Evolutionary conservation across 2,329 filamentous ascomycete species (phyloP).

Genomic region (Cladosporium austrohemisphaericum): DNA sequence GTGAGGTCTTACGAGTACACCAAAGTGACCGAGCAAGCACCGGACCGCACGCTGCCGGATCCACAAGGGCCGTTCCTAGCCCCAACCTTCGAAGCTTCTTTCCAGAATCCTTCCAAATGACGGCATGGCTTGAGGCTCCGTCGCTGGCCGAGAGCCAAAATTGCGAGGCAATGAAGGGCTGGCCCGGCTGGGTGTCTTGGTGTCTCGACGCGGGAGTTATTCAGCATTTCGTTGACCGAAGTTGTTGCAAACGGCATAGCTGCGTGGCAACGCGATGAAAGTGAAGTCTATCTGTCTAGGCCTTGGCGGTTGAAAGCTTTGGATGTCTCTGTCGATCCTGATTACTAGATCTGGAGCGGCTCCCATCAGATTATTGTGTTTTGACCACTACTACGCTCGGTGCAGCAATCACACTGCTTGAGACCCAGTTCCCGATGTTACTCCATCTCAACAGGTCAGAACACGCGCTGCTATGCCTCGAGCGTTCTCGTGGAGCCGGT

Average conservation of each 20-base stretch:
- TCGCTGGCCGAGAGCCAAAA: not conserved
- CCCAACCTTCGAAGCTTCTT: not conserved
- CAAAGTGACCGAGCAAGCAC: constrained; percentile 11
- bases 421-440: constrained; percentile 13
- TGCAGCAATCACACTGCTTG: not conserved
- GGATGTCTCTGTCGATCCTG: no score
- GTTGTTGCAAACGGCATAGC: constrained; percentile 4
- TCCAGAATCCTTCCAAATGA: constrained; percentile 13
- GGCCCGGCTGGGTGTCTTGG: not conserved
- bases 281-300: not conserved
- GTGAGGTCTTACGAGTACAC: constrained; percentile 10
- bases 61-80: constrained; percentile 9
- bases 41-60: constrained; percentile 9
- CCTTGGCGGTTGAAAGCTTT: not conserved
- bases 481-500: constrained; percentile 10
- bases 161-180: not conserved
- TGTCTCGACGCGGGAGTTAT: not conserved
- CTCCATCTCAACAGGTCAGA: constrained; percentile 12
- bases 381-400: no score
- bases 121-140: not conserved
- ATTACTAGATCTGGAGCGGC: no score
- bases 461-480: not conserved
- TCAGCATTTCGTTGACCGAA: not conserved
- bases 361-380: no score
- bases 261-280: not conserved